Conservation (phyloP, 2,329 filamentous ascomycete species). For the Rutstroemia sp. region DNA sequence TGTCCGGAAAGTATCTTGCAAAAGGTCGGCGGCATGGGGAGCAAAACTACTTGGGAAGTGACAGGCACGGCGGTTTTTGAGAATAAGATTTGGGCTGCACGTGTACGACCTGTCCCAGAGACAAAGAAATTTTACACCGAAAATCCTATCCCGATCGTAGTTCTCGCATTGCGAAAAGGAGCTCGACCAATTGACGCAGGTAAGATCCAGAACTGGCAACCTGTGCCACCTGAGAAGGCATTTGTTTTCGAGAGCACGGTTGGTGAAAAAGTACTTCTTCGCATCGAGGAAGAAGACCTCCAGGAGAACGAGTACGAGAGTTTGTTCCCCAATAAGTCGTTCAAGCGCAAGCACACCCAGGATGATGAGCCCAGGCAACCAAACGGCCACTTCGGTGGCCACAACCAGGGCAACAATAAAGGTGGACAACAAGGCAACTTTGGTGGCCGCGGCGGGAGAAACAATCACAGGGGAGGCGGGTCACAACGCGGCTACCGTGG, state of each 20-base stretch:
- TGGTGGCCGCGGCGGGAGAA: constrained; percentile 28
- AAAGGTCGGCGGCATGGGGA: constrained; percentile 81
- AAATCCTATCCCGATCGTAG: constrained; percentile 69
- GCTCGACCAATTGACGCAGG: constrained; percentile 72
- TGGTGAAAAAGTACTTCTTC: constrained; percentile 76
- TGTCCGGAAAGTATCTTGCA: constrained; percentile 66
- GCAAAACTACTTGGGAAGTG: constrained; percentile 77
- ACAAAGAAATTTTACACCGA: constrained; percentile 69
- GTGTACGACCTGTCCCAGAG: constrained; percentile 64
- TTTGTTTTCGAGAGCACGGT: constrained; percentile 78
- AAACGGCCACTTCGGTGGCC: constrained; percentile 23
- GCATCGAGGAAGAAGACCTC: constrained; percentile 66
- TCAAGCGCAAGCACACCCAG: constrained; percentile 55
- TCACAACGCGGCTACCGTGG: constrained; percentile 30
- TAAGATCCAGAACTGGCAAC: constrained; percentile 78
- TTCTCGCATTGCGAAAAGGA: constrained; percentile 71
- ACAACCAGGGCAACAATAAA: constrained; percentile 27
- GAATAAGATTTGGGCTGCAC: constrained; percentile 80
- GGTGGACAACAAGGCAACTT: constrained; percentile 26
- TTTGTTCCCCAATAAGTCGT: constrained; percentile 50
- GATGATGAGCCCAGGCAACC: constrained; percentile 39
- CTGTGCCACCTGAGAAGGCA: constrained; percentile 60
- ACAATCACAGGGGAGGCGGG: constrained; percentile 35
- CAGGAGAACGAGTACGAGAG: constrained; percentile 57
- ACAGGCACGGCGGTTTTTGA: constrained; percentile 68